A percentile compares a stretch with the other conserved stretches of the same genome.
phyloP scores from a whole-genome alignment of 768 basidiomycete species.

The Lentinula sp. region DNA sequence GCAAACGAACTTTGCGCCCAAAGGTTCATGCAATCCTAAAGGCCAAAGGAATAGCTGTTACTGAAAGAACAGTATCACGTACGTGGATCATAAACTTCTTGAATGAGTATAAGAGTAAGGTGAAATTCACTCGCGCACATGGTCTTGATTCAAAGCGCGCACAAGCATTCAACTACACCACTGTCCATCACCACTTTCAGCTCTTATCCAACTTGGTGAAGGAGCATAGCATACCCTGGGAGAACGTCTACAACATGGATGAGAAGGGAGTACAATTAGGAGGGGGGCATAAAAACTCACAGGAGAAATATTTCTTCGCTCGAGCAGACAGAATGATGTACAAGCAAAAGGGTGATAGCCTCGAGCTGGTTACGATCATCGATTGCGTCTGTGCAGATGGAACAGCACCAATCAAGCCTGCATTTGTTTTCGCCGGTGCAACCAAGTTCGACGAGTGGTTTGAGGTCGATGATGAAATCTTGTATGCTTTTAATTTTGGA shows the following conservation, averaged over 20 bases:
- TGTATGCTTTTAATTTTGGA: slow-evolving; percentile 5
- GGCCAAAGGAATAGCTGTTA: not conserved
- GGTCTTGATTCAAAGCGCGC: slow-evolving; percentile 27
- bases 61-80: not conserved
- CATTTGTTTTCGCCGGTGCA: slow-evolving; percentile 29
- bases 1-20: not conserved
- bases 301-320: slow-evolving; percentile 17
- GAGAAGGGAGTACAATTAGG: slow-evolving; percentile 23
- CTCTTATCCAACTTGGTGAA: slow-evolving; percentile 12
- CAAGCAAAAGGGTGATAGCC: slow-evolving; percentile 21
- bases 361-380: slow-evolving; percentile 35
- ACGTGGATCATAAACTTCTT: too few species aligned
- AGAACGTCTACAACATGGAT: slow-evolving; percentile 24
- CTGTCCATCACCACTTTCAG: slow-evolving; percentile 21
- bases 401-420: slow-evolving; percentile 14
- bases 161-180: slow-evolving; percentile 24
- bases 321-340: slow-evolving; percentile 15
- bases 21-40: not conserved
- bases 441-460: slow-evolving; percentile 18
- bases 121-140: not conserved
- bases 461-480: slow-evolving; percentile 15
- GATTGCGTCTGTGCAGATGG: slow-evolving; percentile 33
- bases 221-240: slow-evolving; percentile 15
- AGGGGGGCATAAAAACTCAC: slow-evolving; percentile 12
- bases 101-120: not conserved